Evolutionary conservation across 495 filamentous ascomycete genomes (phyloP).

Genomic region (Talaromyces trachyspermus): DNA sequence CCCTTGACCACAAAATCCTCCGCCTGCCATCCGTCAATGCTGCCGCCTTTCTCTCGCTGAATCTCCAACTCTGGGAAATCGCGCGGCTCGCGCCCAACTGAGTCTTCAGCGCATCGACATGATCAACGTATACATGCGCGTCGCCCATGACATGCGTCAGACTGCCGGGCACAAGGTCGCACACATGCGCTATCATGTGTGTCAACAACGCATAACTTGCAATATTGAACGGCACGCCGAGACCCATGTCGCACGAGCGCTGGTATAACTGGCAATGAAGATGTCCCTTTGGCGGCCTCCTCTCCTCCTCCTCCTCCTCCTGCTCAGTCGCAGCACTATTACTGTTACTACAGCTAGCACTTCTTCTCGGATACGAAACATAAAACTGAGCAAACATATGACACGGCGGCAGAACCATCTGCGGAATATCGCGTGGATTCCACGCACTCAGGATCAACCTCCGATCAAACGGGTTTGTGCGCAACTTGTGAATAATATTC

Average conservation of each 20-base stretch:
- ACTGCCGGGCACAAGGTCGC: slow-evolving; percentile 71
- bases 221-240: slow-evolving; percentile 97
- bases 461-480: slow-evolving; percentile 75
- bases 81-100: slow-evolving; percentile 76
- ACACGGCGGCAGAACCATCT: slow-evolving; percentile 94
- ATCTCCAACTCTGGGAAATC: slow-evolving; percentile 75
- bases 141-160: slow-evolving; percentile 94
- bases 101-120: slow-evolving; percentile 74
- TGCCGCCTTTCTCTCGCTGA: slow-evolving; percentile 53
- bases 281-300: slow-evolving; percentile 48
- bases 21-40: slow-evolving; percentile 72
- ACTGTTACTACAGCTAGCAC: slow-evolving; percentile 1
- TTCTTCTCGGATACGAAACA: slow-evolving; percentile 61
- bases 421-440: slow-evolving; percentile 78
- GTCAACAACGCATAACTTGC: slow-evolving; percentile 87
- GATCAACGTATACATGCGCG: slow-evolving; percentile 89
- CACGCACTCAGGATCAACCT: slow-evolving; percentile 85
- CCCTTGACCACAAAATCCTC: slow-evolving; percentile 86
- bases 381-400: slow-evolving; percentile 99
- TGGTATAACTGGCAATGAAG: slow-evolving; percentile 87
- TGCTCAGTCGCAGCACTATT: slow-evolving; percentile 10
- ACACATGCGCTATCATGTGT: slow-evolving; percentile 86
- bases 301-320: slow-evolving; percentile 23
- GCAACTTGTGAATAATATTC: slow-evolving; percentile 75
- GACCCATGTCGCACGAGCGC: slow-evolving; percentile 92